phyloP scores from a whole-genome alignment of 345 rosid species.

The Citrus sinensis region DVS_A1.0 CM039163.1:8829501-8830000 shows the following conservation, averaged over 20 bases:
- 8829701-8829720: neutral
- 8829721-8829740: neutral
- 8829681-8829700: neutral
- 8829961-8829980: conserved; percentile 87
- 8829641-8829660: neutral
- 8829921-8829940: conserved; percentile 56
- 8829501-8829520: neutral
- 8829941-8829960: conserved; percentile 83
- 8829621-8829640: too few relatives aligned
- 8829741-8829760: conserved; percentile 1
- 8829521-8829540: neutral
- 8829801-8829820: neutral
- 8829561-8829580: too few relatives aligned
- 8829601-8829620: too few relatives aligned
- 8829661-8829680: too few relatives aligned
- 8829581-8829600: too few relatives aligned
- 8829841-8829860: conserved; percentile 14
- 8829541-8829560: neutral
- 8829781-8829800: neutral
- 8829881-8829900: conserved; percentile 59
- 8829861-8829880: conserved; percentile 58
- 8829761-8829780: conserved; percentile 3
- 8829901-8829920: conserved; percentile 60
- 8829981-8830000: conserved; percentile 90
- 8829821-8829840: neutral